Conservation (phyloP, 192 early-diverging fungal genomes). For the Backusella circina region DNA sequence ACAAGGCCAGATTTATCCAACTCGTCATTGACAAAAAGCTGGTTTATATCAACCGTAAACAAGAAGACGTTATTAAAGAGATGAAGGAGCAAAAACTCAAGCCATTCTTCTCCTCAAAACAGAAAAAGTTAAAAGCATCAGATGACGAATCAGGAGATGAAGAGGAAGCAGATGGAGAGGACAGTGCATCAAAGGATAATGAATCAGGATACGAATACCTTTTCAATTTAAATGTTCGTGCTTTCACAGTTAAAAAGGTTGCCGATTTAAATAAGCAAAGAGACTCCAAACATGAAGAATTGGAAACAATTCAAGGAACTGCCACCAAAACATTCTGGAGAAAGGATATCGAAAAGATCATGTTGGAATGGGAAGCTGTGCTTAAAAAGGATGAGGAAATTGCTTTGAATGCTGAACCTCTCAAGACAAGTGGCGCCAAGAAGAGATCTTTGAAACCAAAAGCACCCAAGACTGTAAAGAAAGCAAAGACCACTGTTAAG, state of each 20-base stretch:
- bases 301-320: slow-evolving; percentile 59
- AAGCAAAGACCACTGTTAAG: not conserved
- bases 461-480: not conserved
- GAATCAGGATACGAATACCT: slow-evolving; percentile 79
- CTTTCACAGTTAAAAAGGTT: slow-evolving; percentile 83
- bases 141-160: slow-evolving; percentile 44
- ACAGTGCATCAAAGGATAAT: slow-evolving; percentile 5
- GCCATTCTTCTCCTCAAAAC: slow-evolving; percentile 50
- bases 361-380: slow-evolving; percentile 71
- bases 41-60: slow-evolving; percentile 83
- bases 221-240: slow-evolving; percentile 87
- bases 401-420: slow-evolving; percentile 2
- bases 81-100: slow-evolving; percentile 66
- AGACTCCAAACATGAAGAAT: slow-evolving; percentile 61
- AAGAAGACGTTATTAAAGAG: slow-evolving; percentile 68
- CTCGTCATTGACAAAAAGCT: slow-evolving; percentile 88
- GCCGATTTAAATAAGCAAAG: slow-evolving; percentile 72
- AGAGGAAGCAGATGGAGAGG: slow-evolving; percentile 29
- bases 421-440: not conserved
- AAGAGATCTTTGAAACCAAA: slow-evolving; percentile 10
- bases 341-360: slow-evolving; percentile 79
- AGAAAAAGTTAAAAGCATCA: slow-evolving; percentile 29
- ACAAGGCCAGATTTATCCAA: slow-evolving; percentile 84
- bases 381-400: slow-evolving; percentile 24
- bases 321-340: slow-evolving; percentile 80